A percentile compares a stretch with the other conserved stretches of the same genome.
These are phyloP conservation scores for Sphagnum fallax DNA, from an alignment of 228 moss, liverwort and hornwort species.

Conservation along the genomic window DNA sequence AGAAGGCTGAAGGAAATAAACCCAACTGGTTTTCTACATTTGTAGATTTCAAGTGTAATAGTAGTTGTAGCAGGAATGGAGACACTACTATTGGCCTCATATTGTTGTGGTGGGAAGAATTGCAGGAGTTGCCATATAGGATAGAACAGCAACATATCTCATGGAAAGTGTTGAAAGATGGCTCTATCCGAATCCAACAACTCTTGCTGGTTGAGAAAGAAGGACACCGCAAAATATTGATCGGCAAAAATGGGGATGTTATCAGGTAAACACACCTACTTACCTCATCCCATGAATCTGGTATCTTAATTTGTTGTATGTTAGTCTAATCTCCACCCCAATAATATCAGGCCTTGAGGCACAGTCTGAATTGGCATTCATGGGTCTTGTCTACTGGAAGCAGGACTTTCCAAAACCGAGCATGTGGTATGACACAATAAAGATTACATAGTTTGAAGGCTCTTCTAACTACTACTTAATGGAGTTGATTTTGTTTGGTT, in stretches of 20 bases:
- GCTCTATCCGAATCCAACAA: constrained; percentile 90
- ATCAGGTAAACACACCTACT: constrained; percentile 51
- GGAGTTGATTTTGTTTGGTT: too few relatives aligned
- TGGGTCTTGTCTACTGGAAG: neutral
- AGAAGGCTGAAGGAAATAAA: too few relatives aligned
- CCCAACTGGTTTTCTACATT: too few relatives aligned
- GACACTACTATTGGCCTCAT: neutral
- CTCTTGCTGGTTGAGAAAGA: constrained; percentile 80
- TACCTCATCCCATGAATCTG: neutral
- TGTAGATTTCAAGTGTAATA: too few relatives aligned
- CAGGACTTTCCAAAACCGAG: neutral
- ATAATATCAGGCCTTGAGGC: neutral
- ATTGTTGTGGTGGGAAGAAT: neutral
- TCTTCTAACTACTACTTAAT: too few relatives aligned
- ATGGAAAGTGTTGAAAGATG: constrained; percentile 90
- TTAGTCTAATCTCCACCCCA: neutral
- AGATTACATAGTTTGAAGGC: too few relatives aligned
- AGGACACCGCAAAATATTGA: constrained; percentile 85
- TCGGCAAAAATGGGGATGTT: constrained; percentile 91
- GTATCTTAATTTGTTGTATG: neutral
- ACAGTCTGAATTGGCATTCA: neutral
- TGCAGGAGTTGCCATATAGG: constrained; percentile 90
- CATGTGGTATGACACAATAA: too few relatives aligned
- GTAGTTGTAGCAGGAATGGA: too few relatives aligned
- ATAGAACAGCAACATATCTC: constrained; percentile 89